phyloP scores from a whole-genome alignment of 2,329 filamentous ascomycete genomes.

The Emergomyces africanus region DNA sequence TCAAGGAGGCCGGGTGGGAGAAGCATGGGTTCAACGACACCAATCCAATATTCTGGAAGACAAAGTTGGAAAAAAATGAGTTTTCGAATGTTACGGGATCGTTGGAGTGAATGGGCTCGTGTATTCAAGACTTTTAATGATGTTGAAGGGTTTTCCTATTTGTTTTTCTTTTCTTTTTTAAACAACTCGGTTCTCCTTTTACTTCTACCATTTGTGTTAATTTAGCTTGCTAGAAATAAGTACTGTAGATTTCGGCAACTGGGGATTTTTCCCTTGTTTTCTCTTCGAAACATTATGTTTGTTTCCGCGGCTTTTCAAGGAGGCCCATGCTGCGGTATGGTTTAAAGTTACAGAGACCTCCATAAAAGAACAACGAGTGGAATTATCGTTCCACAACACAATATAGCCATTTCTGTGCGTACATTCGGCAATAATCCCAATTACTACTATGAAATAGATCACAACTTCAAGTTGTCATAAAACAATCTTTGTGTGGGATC shows the following conservation, averaged over 20 bases:
- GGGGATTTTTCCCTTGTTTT: not conserved
- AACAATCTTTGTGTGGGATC: too few species aligned
- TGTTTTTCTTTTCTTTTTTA: not conserved
- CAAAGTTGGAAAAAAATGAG: conserved; percentile 95
- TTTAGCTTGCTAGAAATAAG: conserved; percentile 1
- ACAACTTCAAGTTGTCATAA: too few species aligned
- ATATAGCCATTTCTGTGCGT: too few species aligned
- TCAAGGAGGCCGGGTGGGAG: conserved; percentile 98
- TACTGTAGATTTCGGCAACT: not conserved
- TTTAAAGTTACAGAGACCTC: too few species aligned
- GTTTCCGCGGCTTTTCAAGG: too few species aligned
- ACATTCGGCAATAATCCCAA: too few species aligned
- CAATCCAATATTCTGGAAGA: conserved; percentile 99
- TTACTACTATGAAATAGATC: too few species aligned
- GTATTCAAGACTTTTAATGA: not conserved
- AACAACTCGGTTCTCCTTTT: not conserved
- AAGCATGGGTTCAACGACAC: conserved; percentile 98
- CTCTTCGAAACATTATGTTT: not conserved
- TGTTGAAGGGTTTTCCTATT: not conserved
- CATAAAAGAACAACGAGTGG: too few species aligned
- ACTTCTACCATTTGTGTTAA: not conserved
- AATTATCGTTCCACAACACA: too few species aligned
- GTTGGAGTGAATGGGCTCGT: conserved; percentile 28
- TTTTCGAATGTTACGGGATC: conserved; percentile 88
- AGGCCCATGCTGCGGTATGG: too few species aligned